Evolutionary conservation across 345 rosid species (phyloP), one percentile per base, ranked within the genome.

Genomic region (Anacardium occidentale): DNA sequence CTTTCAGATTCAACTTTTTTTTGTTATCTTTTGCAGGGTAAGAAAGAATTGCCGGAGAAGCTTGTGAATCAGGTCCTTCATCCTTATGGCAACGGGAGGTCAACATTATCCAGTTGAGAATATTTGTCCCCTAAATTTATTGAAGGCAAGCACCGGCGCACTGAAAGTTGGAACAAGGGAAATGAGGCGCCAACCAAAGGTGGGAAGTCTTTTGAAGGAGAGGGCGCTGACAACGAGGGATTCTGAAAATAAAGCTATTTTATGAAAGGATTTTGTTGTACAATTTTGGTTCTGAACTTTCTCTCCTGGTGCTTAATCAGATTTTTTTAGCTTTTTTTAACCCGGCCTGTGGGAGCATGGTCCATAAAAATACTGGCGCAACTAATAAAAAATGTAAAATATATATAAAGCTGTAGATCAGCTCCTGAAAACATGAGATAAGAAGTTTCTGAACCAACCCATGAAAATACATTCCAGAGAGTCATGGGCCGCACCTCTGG

Each of bases 21-120:
- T 55, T 32, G 22, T 62, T 72, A 58, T 29, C 29, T 64, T 69
- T 64, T 65, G 66, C 85, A 94, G 98, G 94, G 91, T 20, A 84
- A 88, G 37, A 91, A 88, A 78, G 83, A 87, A 80, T 77, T 94
- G 66, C 87, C 98, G 0, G 84, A 82, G 81, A 77, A 84, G 74
- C 97, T 91, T 62, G 83, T 91, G 47, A 13, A 63, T 71, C 94
- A 91, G 62, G 82, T 89, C 45, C 83, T 82, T 44, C 75, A 73
- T 79, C 25, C 53, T 7, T 18, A 48, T 5, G 37, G 79, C 26
- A 52, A 70, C 56, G 74, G 75, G 20, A 73, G 59, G 59, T 48
- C 37, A 1, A 20, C 21, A 21, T 60, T 61, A 25, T 45, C 7
- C 44, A 57, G 63, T 62, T 52, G 61, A 73, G 64, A 53, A 55